phyloP scores from a whole-genome alignment of 2,329 filamentous ascomycete genomes.

The Phyllosticta citriasiana region DNA sequence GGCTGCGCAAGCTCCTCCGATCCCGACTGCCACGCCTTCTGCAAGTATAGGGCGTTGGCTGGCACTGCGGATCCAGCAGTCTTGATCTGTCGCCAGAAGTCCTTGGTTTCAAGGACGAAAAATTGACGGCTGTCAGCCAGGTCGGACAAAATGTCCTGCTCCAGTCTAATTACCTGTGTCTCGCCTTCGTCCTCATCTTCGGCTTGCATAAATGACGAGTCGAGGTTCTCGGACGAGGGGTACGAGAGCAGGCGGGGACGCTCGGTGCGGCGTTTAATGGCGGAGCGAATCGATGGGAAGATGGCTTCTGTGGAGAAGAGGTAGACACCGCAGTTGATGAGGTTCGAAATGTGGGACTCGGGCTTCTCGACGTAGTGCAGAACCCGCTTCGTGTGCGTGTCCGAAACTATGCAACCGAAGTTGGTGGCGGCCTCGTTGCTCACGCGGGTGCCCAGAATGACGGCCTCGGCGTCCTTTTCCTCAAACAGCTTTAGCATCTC shows the following conservation, averaged over 20 bases:
- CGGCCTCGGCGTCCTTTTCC: constrained; percentile 90
- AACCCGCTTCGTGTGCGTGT: constrained; percentile 86
- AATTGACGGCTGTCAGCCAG: constrained; percentile 96
- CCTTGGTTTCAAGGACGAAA: constrained; percentile 96
- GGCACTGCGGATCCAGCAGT: constrained; percentile 94
- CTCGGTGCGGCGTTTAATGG: constrained; percentile 91
- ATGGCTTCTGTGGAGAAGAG: constrained; percentile 92
- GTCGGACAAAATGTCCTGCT: constrained; percentile 94
- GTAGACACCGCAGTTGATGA: constrained; percentile 99
- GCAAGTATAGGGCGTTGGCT: constrained; percentile 91
- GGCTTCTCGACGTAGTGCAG: constrained; percentile 99
- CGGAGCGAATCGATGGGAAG: constrained; percentile 87
- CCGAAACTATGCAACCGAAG: constrained; percentile 96
- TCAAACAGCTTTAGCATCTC: constrained; percentile 94
- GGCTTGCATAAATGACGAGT: constrained; percentile 51
- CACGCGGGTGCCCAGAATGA: constrained; percentile 88
- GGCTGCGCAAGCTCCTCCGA: constrained; percentile 74
- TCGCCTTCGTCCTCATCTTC: constrained; percentile 67
- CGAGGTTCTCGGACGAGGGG: constrained; percentile 88
- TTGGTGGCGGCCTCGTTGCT: constrained; percentile 85
- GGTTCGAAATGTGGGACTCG: constrained; percentile 91
- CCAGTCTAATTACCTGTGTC: constrained; percentile 82
- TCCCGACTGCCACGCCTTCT: constrained; percentile 78
- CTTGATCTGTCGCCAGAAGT: constrained; percentile 99
- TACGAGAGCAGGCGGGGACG: constrained; percentile 89